Conservation (phyloP, 1,284 basidiomycete genomes). For the Puccinia horiana region DNA sequence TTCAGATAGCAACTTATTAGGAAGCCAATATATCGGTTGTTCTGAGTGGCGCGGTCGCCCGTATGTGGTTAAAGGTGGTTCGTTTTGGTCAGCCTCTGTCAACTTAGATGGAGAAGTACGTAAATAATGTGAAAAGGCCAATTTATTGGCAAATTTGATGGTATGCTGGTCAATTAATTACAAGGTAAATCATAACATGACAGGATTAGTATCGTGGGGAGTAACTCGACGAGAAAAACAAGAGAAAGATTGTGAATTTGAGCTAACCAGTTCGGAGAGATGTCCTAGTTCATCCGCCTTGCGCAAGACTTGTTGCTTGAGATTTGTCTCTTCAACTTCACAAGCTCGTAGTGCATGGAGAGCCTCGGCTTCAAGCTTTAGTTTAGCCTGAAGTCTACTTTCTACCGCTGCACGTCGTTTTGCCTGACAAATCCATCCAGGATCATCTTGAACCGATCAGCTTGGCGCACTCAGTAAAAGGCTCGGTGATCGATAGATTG, state of each 20-base stretch:
- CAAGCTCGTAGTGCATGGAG: constrained; percentile 39
- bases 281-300: constrained; percentile 44
- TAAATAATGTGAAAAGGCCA: constrained; percentile 49
- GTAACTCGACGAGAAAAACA: background rate
- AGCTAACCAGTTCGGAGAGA: constrained; percentile 38
- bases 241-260: background rate
- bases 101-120: constrained; percentile 42
- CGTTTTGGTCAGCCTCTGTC: constrained; percentile 32
- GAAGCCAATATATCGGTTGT: constrained; percentile 38
- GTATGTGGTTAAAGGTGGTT: constrained; percentile 38
- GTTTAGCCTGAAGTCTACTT: constrained; percentile 48
- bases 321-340: constrained; percentile 40
- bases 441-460: background rate
- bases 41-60: constrained; percentile 20
- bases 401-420: constrained; percentile 47
- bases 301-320: constrained; percentile 23
- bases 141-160: constrained; percentile 41
- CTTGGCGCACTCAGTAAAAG: background rate
- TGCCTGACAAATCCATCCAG: constrained; percentile 8
- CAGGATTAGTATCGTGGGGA: background rate
- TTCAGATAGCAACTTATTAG: constrained; percentile 36
- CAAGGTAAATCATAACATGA: background rate
- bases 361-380: constrained; percentile 42
- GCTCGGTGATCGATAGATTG: background rate
- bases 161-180: constrained; percentile 10